A percentile compares a stretch with the other conserved stretches of the same genome.
phyloP scores from a whole-genome alignment of 305 asterid genomes.

The Fraxinus sp. region DNA sequence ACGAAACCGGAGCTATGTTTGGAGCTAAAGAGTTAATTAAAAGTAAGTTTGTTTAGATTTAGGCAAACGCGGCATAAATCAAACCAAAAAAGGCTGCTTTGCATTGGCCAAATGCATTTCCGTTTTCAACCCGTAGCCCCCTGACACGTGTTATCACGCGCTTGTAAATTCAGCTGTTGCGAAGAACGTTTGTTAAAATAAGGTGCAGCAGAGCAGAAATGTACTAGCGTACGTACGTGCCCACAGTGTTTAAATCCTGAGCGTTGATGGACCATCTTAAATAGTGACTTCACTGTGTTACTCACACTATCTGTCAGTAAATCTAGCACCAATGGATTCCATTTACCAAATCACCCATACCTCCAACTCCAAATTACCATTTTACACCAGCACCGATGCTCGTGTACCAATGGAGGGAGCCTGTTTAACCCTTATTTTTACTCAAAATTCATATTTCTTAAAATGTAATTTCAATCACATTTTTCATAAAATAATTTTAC shows the following conservation, averaged over 20 bases:
- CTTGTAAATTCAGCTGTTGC: not conserved
- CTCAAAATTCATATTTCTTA: too few species aligned
- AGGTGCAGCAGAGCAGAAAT: not conserved
- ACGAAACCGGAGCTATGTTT: not conserved
- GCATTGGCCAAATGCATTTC: not conserved
- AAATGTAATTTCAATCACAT: too few species aligned
- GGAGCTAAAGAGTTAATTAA: not conserved
- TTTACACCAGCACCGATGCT: not conserved
- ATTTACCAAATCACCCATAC: not conserved
- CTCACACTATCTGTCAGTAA: not conserved
- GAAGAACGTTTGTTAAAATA: not conserved
- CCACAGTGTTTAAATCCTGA: not conserved
- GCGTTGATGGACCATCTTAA: not conserved
- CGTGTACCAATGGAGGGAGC: not conserved
- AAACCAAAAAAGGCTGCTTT: not conserved
- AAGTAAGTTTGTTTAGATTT: not conserved
- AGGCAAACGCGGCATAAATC: not conserved
- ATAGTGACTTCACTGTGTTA: not conserved
- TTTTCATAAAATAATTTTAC: too few species aligned
- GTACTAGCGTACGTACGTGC: not conserved
- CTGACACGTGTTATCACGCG: not conserved
- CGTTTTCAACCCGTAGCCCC: not conserved
- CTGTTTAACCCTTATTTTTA: too few species aligned
- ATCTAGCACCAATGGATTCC: not conserved
- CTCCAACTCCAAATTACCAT: not conserved